Evolutionary conservation across 2,329 filamentous ascomycete species (phyloP), one percentile per base, ranked within the genome.

Genomic region (Alternaria viburni): DNA sequence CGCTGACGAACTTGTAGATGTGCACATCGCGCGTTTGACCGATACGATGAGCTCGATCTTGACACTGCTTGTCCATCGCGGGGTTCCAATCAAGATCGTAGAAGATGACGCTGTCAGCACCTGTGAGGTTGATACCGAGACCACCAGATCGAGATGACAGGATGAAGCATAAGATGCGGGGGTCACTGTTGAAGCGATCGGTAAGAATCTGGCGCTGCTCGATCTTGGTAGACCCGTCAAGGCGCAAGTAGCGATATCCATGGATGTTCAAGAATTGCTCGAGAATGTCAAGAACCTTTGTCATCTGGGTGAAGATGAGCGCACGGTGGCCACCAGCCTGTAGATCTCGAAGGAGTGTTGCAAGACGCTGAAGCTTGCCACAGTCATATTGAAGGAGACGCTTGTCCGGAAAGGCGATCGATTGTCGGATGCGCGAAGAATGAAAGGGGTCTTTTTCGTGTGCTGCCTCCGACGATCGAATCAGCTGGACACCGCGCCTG

Each of bases 11-110:
- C 62, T 85, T 93, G 82, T 98, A 99, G 62, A 99, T 98, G 79
- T 98, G 95, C 30, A 99, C 96, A 77, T 99, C 96, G 28, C 96
- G 90, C 1, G 96, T 98, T 80, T 99, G 96, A 2, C 96, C 96
- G 70, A 99, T 99, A 69, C 96, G 93, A 82, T 99, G 96, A 74
- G 93, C 96, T 73, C 96, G 89, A 79, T 99, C 96, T 81, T 99
- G 96, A 74, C 96, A 99, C 80, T 99, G 96, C 80, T 97, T 97
- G 83, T 99, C 96, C 96, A 99, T 99, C 55, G 96, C 96, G 0
- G 96, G 96, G 74, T 99, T 99, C 96, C 96, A 99, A 78, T 99
- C 96, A 63, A 98, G 90, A 75, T 99, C 96, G 81, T 98, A 99
- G 80, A 99, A 99, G 69, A 99, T 97, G 73, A 99, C 96, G 0